Conservation (phyloP, 2,329 filamentous ascomycete species). For the Exserohilum turcica region DNA sequence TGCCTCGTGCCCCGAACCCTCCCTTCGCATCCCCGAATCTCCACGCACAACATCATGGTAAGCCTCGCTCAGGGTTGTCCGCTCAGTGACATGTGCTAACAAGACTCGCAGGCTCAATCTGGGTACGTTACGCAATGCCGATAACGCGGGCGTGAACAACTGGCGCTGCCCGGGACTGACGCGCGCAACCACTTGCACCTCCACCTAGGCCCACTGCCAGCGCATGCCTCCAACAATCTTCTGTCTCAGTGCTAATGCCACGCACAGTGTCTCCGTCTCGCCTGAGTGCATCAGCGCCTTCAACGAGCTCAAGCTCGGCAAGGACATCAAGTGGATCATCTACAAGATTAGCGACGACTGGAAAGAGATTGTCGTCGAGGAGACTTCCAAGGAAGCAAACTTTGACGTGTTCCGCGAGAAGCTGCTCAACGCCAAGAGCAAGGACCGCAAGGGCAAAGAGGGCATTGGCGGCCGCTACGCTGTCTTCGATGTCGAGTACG, state of each 20-base stretch:
- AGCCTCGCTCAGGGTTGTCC: constrained; percentile 15
- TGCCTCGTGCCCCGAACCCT: constrained; percentile 26
- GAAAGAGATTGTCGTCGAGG: constrained; percentile 81
- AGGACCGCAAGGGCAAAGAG: constrained; percentile 66
- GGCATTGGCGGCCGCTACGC: constrained; percentile 75
- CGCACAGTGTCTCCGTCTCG: constrained; percentile 69
- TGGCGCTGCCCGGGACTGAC: constrained; percentile 16
- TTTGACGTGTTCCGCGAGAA: constrained; percentile 77
- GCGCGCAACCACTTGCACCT: constrained; percentile 9
- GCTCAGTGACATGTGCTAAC: constrained; percentile 22
- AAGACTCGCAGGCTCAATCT: constrained; percentile 47
- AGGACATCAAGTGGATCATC: constrained; percentile 81
- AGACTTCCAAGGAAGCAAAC: constrained; percentile 68
- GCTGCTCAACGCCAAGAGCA: constrained; percentile 74
- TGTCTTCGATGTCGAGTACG: constrained; percentile 84
- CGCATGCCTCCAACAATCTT: not conserved
- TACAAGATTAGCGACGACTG: constrained; percentile 85
- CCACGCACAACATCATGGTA: constrained; percentile 44
- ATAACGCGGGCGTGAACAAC: constrained; percentile 19
- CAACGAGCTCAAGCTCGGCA: constrained; percentile 83
- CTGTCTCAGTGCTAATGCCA: constrained; percentile 20
- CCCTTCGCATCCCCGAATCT: constrained; percentile 24
- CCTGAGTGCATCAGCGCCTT: constrained; percentile 71
- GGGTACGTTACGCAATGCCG: constrained; percentile 45
- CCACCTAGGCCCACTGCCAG: constrained; percentile 5